Base-by-base conservation (phyloP, 2,329 filamentous ascomycete genomes). In the Cordyceps militaris region DNA sequence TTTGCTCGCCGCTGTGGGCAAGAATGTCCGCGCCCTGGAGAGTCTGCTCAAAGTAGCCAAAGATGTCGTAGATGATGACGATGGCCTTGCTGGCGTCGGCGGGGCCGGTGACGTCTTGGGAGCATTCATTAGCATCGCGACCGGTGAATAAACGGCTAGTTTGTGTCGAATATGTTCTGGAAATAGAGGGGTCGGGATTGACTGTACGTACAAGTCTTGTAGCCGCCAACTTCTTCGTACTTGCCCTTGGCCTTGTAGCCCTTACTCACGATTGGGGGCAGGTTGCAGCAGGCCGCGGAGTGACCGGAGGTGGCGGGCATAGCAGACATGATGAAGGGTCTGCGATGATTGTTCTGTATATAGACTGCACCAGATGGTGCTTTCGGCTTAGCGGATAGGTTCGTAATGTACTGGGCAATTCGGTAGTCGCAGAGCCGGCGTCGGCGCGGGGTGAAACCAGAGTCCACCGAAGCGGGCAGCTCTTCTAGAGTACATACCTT, bases 21-120 rank as follows among this genome's bases (percentile, higher is more conserved):
- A 87, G 74, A 63, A 83, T 88, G 65, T 90, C 87, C 61, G 84
- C 84, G 24, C 86, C 87, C 69, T 89, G 86, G 11, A 88, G 61
- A 3, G 86, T 85, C 71, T 89, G 87, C 24, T 82, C 80, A 66
- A 81, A 87, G 79, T 86, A 85, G 65, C 86, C 85, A 66, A 87
- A 87, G 69, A 87, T 86, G 70, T 80, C 78, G 65, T 76, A 78
- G 58, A 80, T 67, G 59, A 73, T 66, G 19, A 80, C 65, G 10
- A 79, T 68, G 46, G 72, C 86, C 71, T 82, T 85, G 56, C 69
- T 75, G 21, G 78, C 75, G 52, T 75, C 70, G 19, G 71, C 65
- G 32, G 79, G 73, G 26, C 78, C 76, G 9, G 75, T 77, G 51
- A 79, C 73, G 61, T 83, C 79, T 72, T 26, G 24, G n/a, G 3